Percentiles rank a stretch among this genome's conserved stretches.
These are phyloP conservation scores for rapeseed (Brassica napus) DNA, from an alignment of 345 rosid genomes.

Conservation along the genomic window DNA sequence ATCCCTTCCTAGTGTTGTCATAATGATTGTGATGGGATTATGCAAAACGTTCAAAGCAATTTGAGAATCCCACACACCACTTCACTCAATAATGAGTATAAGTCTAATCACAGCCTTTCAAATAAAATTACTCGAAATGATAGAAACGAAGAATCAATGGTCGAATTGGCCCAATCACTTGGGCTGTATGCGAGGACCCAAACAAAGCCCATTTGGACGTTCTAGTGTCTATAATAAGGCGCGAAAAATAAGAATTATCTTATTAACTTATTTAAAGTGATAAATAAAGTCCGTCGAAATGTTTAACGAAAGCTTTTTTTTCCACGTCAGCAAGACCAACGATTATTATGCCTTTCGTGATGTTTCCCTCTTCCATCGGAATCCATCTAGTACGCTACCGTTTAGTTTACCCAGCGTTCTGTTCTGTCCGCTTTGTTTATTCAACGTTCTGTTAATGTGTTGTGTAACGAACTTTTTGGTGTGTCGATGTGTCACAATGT, in stretches of 20 bases:
- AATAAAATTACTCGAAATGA: conserved; percentile 5
- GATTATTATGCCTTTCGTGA: conserved; percentile 25
- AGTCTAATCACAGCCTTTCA: conserved; percentile 28
- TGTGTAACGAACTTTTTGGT: conserved; percentile 12
- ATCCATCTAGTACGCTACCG: not conserved
- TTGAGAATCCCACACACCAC: conserved; percentile 40
- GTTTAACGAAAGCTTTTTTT: not conserved
- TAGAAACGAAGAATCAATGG: not conserved
- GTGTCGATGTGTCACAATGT: conserved; percentile 12
- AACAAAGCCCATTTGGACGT: conserved; percentile 6
- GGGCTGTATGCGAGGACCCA: not conserved
- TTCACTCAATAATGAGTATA: conserved; percentile 16
- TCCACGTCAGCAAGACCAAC: not conserved
- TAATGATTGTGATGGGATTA: not conserved
- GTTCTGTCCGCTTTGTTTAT: not conserved
- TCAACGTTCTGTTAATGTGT: not conserved
- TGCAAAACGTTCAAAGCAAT: not conserved
- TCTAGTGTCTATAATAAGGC: not conserved
- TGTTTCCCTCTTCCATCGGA: not conserved
- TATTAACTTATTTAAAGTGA: not conserved
- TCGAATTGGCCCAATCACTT: not conserved
- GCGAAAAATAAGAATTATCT: not conserved
- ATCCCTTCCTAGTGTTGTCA: conserved; percentile 32
- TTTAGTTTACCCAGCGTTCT: not conserved
- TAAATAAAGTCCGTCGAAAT: too few relatives aligned